These are phyloP conservation scores for Fusarium pseudograminearum DNA, from an alignment of 2,329 filamentous ascomycete genomes.

Conservation along the genomic window DNA sequence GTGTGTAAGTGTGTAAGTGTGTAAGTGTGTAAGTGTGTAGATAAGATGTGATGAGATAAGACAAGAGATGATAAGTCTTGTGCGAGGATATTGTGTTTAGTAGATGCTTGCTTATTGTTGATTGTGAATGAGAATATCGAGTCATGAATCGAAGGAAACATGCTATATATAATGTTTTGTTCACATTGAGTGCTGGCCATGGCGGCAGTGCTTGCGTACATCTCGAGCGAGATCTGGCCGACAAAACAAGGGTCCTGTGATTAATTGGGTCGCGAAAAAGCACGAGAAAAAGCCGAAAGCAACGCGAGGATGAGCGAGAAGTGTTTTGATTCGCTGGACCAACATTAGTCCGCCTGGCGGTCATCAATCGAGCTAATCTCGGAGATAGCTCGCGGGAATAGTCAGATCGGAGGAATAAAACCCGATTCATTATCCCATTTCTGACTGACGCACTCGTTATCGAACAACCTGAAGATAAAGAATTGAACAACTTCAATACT, in stretches of 20 bases:
- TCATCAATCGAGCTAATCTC: not conserved
- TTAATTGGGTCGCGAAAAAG: slow-evolving; percentile 3
- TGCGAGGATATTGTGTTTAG: rapidly evolving
- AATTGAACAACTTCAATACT: slow-evolving; percentile 46
- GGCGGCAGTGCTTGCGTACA: not conserved
- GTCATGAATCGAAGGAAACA: rapidly evolving
- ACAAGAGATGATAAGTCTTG: not conserved
- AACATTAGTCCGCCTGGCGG: rapidly evolving
- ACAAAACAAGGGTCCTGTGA: rapidly evolving
- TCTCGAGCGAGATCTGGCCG: slow-evolving; percentile 7
- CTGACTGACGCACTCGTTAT: no score
- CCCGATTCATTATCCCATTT: no score
- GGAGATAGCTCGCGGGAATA: not conserved
- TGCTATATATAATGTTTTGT: slow-evolving; percentile 11
- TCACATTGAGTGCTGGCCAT: not conserved
- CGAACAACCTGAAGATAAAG: slow-evolving; percentile 13
- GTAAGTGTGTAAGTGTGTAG: not conserved
- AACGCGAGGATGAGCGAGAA: not conserved
- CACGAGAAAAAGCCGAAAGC: slow-evolving; percentile 30
- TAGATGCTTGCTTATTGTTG: not conserved
- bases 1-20: no score
- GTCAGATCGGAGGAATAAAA: not conserved
- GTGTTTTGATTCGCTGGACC: not conserved
- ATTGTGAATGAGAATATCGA: not conserved
- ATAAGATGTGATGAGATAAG: not conserved